Conservation (phyloP, 2,329 filamentous ascomycete species). For the Capronia epimyces region DNA sequence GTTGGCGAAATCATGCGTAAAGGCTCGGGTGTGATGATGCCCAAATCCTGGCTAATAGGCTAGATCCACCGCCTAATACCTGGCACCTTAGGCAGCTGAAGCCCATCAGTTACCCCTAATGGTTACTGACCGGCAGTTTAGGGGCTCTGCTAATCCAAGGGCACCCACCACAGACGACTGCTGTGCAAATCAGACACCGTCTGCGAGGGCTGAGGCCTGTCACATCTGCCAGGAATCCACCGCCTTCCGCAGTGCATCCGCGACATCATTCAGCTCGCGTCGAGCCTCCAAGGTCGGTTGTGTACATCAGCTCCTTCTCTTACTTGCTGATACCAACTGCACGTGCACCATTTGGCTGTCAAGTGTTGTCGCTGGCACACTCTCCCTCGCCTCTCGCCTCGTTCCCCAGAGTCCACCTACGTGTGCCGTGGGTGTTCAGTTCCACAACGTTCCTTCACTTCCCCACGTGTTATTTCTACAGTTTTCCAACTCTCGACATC, state of each 20-base stretch:
- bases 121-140: too few species aligned
- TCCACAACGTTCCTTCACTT: not conserved
- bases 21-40: too few species aligned
- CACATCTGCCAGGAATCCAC: not conserved
- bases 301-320: constrained; percentile 1
- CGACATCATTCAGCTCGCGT: not conserved
- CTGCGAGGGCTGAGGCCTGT: not conserved
- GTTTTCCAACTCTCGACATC: constrained; percentile 3
- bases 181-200: too few species aligned
- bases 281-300: not conserved
- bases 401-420: constrained; percentile 4
- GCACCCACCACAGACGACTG: too few species aligned
- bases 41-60: too few species aligned
- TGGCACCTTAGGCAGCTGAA: too few species aligned
- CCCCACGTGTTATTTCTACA: constrained; percentile 2
- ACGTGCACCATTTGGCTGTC: constrained; percentile 20
- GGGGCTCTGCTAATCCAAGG: too few species aligned
- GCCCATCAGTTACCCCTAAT: too few species aligned
- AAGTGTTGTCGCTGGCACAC: constrained; percentile 14
- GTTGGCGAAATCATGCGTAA: too few species aligned
- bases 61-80: too few species aligned
- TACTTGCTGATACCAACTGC: not conserved
- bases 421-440: not conserved
- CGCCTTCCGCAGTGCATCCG: not conserved
- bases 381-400: not conserved